Evolutionary conservation across 176 grass and related monocot genomes (phyloP), one percentile per base, ranked within the genome.

Genomic region (Musa beccarii): DNA sequence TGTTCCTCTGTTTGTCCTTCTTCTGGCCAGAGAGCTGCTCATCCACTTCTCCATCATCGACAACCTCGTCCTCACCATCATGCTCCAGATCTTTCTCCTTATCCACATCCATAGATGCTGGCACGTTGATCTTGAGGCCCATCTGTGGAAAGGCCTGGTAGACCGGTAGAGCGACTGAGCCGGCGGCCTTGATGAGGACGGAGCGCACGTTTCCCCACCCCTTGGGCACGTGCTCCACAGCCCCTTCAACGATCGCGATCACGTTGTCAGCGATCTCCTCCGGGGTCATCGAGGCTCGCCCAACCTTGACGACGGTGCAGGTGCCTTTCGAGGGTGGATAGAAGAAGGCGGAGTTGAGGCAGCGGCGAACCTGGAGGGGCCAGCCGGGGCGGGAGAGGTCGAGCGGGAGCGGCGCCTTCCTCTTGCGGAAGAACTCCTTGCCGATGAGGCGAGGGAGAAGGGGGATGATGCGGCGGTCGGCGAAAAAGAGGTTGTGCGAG

Each of bases 401-500:
- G 19, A 95, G 49, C 1, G 83, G 75, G 11, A 91, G 22, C 1
- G 88, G 88, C 52, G 76, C 79, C 85, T 95, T 95, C 87, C 89
- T 92, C 53, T 87, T 87, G 51, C 17, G 54, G 54, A 83, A 99
- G 79, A 99, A 99, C 29, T 78, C 7, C 75, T 99, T 94, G 0
- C 90, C 95, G 24, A 99, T 80, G 66, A 99, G 82, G 19, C 88
- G 86, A 4, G 95, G 91, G 70, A 99, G 83, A 75, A 94, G 80
- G 25, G 88, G 90, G 50, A 99, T 75, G 24, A 99, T 80, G 76
- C 75, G 79, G 71, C 91, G 91, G 76, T 99, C 90, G 6, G 90
- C 95, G 59, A 99, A 52, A 76, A 99, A 99, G 69, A 99, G 82
- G 74, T 99, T 90, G 49, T 99, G 81, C 29, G 88, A 99, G 9